Percentiles rank a stretch among this genome's conserved stretches.
phyloP scores from a whole-genome alignment of 768 basidiomycete genomes.

The Boletus subparvulus region DNA sequence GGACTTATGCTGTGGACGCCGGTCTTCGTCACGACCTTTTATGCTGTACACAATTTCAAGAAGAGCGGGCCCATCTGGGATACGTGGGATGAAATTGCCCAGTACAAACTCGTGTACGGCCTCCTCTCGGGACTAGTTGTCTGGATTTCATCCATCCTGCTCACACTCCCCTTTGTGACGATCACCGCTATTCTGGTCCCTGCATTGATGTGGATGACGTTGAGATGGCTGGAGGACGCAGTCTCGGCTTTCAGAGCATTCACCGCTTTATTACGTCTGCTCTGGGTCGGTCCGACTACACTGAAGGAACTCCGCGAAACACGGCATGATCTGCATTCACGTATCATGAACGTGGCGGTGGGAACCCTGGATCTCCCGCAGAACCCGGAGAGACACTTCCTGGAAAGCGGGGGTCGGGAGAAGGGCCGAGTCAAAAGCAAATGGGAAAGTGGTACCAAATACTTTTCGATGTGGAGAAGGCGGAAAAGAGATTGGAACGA shows the following conservation, averaged over 20 bases:
- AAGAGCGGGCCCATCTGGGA: conserved; percentile 81
- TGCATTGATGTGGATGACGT: conserved; percentile 82
- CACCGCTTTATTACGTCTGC: conserved; percentile 55
- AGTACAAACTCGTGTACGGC: conserved; percentile 85
- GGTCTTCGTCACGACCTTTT: conserved; percentile 67
- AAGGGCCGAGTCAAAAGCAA: conserved; percentile 64
- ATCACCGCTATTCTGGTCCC: conserved; percentile 65
- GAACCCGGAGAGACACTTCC: conserved; percentile 68
- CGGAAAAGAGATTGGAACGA: conserved; percentile 92
- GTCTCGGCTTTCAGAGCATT: conserved; percentile 78
- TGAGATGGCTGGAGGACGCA: conserved; percentile 87
- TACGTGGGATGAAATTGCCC: conserved; percentile 88
- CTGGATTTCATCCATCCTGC: conserved; percentile 51
- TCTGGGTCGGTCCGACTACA: conserved; percentile 58
- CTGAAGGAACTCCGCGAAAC: conserved; percentile 53
- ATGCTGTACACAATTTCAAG: conserved; percentile 73
- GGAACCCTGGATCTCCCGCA: conserved; percentile 58
- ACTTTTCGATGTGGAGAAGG: conserved; percentile 76
- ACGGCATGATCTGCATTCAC: conserved; percentile 58
- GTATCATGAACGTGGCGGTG: conserved; percentile 66
- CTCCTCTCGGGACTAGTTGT: conserved; percentile 70
- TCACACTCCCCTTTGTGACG: conserved; percentile 62
- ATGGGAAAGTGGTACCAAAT: conserved; percentile 72
- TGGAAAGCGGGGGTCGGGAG: conserved; percentile 55
- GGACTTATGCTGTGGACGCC: conserved; percentile 84